Conservation (phyloP, 352 stramenopile species). For the Globisporangium acanthophoron region DNA sequence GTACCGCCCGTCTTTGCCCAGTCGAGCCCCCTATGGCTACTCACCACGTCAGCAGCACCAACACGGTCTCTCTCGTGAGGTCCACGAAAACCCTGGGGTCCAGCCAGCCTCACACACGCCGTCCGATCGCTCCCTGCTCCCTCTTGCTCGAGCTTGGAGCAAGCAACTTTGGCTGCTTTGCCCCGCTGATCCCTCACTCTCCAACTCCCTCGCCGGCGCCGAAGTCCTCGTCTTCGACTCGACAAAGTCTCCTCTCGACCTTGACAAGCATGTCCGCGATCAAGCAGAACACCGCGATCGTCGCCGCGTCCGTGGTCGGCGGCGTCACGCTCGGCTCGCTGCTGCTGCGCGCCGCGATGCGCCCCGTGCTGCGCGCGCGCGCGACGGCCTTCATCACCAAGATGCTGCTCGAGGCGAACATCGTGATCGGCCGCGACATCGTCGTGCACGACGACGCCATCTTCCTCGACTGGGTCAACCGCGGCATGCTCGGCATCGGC, state of each 20-base stretch:
- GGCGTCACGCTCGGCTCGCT: constrained; percentile 63
- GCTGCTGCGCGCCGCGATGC: constrained; percentile 58
- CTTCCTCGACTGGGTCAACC: constrained; percentile 83
- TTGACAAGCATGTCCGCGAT: constrained; percentile 23
- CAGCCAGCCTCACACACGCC: background rate
- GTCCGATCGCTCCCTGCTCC: background rate
- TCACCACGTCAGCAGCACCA: constrained; percentile 16
- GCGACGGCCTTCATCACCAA: constrained; percentile 75
- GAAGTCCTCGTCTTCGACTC: background rate
- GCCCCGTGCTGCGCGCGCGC: constrained; percentile 58
- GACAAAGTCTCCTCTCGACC: background rate
- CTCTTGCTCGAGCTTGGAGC: background rate
- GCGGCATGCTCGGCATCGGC: constrained; percentile 80
- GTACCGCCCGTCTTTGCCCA: background rate
- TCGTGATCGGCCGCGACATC: constrained; percentile 78
- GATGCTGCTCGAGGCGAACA: constrained; percentile 78
- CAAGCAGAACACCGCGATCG: constrained; percentile 69
- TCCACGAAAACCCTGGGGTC: background rate
- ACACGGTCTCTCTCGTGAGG: background rate
- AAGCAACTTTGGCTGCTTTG: background rate
- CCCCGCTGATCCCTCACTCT: constrained; percentile 3
- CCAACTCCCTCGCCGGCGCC: constrained; percentile 8
- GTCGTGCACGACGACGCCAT: constrained; percentile 76
- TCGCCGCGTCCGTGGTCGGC: constrained; percentile 57
- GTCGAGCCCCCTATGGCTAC: constrained; percentile 11